Evolutionary conservation across 2,329 filamentous ascomycete genomes (phyloP), one percentile per base, ranked within the genome.

Genomic region (Apiospora aurea): DNA sequence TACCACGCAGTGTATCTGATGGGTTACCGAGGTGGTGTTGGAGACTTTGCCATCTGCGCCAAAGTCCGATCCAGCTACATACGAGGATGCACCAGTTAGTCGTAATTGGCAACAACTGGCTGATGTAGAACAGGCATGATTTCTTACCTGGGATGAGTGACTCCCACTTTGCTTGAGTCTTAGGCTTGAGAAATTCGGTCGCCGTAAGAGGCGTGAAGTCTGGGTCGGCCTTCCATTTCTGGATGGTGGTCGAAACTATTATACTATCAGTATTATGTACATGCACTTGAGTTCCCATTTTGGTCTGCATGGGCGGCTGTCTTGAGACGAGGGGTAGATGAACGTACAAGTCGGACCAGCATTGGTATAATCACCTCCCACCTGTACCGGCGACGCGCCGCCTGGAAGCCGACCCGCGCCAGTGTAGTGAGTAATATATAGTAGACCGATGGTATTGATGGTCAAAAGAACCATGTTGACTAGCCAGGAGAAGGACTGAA

Each of bases 1-100:
- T 74, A 79, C 77, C 67, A 82, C 73, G 73, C 81, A 82, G 75
- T 82, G 81, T 68, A 82, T 76, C 71, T 82, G 79, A 73, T 82
- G 81, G 1, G 81, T 82, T 57, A 82, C 77, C 6, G 80, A 80
- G 4, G 81, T 81, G 41, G 80, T 82, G 71, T 80, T 82, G 71
- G 81, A 81, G 5, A 79, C 80, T 76, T 80, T 79, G 38, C 76
- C 75, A 74, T 78, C 80, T 18, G 80, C 77, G 68, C 80, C 80
- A 74, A 80, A 82, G 67, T 81, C 80, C 73, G 82, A 81, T 71
- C 81, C 81, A 43, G 75, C 77, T 80, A 67, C 66, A 24, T 14
- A 46, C 49, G 18, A 24, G 13, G 14, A 46, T 10, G 34, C 2
- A 5, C 0, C 16, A n/a, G 14, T 68, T 13, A 64, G 41, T 16